These are phyloP conservation scores for Daedalea quercina DNA, from an alignment of 768 basidiomycete species.

Conservation along the genomic window DNA sequence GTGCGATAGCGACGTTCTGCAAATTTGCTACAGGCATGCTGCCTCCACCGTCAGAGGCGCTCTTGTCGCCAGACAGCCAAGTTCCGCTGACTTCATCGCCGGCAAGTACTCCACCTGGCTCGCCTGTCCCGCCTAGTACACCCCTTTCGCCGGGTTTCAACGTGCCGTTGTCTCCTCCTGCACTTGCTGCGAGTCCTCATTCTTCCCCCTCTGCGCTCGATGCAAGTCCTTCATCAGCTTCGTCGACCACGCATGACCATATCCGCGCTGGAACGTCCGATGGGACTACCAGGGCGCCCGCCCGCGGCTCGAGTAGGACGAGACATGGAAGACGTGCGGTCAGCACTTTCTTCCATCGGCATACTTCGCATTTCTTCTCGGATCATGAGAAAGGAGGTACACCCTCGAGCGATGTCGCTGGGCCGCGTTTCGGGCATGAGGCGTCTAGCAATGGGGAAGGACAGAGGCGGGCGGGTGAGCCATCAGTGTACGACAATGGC, in stretches of 20 bases:
- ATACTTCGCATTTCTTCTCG: not conserved
- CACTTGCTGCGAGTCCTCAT: not conserved
- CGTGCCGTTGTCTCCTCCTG: not conserved
- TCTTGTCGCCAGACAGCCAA: not conserved
- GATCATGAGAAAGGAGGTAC: not conserved
- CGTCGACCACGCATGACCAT: no score
- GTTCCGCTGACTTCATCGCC: conserved; percentile 11
- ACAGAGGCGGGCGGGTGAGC: conserved; percentile 51
- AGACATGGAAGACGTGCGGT: not conserved
- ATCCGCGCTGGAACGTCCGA: no score
- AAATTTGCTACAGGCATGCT: conserved; percentile 56
- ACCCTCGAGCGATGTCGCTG: conserved; percentile 15
- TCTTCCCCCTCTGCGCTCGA: not conserved
- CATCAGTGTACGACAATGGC: conserved; percentile 44
- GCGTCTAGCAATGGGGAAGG: conserved; percentile 8
- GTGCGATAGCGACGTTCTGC: conserved; percentile 66
- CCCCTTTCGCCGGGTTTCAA: not conserved
- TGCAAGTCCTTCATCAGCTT: no score
- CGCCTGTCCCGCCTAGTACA: not conserved
- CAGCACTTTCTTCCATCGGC: not conserved
- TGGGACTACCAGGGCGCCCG: no score
- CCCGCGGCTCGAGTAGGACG: not conserved
- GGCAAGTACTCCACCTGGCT: not conserved
- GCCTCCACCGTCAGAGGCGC: conserved; percentile 8
- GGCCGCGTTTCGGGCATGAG: conserved; percentile 15